A percentile compares a stretch with the other conserved stretches of the same genome.
These are phyloP conservation scores for Emericellopsis cladophorae DNA, from an alignment of 2,329 filamentous ascomycete species.

Conservation along the genomic window DNA sequence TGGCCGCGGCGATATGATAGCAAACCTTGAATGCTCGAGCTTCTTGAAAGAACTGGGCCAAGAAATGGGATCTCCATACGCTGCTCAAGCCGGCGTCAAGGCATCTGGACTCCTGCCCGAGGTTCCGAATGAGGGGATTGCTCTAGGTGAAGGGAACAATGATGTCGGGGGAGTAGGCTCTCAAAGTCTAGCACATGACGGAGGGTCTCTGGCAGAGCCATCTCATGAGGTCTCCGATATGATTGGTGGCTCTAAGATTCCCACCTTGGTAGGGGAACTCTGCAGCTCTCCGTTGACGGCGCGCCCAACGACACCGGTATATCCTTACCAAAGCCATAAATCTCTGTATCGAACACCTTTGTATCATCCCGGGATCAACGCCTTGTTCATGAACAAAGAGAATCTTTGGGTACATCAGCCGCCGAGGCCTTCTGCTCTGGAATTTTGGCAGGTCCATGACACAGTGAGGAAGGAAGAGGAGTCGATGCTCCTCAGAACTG, in stretches of 20 bases:
- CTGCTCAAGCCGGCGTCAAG: too few relatives aligned
- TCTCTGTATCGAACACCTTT: conserved; percentile 4
- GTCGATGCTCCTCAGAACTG: too few relatives aligned
- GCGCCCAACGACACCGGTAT: neutral
- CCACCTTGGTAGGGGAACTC: neutral
- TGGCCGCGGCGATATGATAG: neutral
- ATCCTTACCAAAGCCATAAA: conserved; percentile 6
- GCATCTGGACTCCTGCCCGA: too few relatives aligned
- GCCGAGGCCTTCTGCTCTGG: conserved; percentile 11
- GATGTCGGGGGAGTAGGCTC: too few relatives aligned
- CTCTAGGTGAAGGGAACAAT: too few relatives aligned
- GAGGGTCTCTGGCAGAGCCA: too few relatives aligned
- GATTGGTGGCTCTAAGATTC: too few relatives aligned
- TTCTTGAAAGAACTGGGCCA: neutral
- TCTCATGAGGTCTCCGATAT: too few relatives aligned
- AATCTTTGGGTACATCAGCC: conserved; percentile 9
- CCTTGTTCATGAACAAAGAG: conserved; percentile 7
- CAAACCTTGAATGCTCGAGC: neutral
- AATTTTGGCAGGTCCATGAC: conserved; percentile 10
- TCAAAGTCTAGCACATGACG: too few relatives aligned
- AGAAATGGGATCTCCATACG: neutral
- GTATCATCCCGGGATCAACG: conserved; percentile 8
- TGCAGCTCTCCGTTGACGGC: neutral
- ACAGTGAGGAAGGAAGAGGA: too few relatives aligned
- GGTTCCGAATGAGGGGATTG: too few relatives aligned